A percentile compares a stretch with the other conserved stretches of the same genome.
Conservation (phyloP, 2,329 filamentous ascomycete species). For the Colletotrichum agaves region DNA sequence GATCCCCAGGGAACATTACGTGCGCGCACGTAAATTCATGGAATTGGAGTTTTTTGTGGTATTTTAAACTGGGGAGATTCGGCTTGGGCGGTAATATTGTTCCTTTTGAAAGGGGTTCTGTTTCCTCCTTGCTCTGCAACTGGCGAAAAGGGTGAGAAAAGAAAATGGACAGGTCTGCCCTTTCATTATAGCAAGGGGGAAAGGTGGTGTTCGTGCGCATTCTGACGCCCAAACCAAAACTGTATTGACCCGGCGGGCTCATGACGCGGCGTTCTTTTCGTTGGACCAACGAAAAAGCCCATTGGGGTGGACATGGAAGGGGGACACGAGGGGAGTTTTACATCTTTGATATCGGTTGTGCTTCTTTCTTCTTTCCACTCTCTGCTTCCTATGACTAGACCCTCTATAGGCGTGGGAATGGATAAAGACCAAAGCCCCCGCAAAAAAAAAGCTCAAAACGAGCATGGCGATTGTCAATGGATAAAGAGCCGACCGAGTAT, state of each 20-base stretch:
- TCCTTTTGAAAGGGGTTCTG: neutral
- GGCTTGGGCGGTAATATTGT: neutral
- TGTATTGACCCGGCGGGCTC: constrained; percentile 15
- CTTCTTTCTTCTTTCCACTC: too few species aligned
- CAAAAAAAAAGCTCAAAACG: neutral
- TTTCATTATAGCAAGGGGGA: neutral
- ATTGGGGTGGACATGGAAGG: neutral
- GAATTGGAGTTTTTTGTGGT: constrained; percentile 19
- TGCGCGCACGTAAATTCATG: constrained; percentile 7
- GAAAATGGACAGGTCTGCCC: constrained; percentile 24
- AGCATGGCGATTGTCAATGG: constrained; percentile 2
- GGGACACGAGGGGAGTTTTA: neutral
- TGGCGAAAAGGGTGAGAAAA: neutral
- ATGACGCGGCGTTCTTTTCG: constrained; percentile 29
- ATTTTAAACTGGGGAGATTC: neutral
- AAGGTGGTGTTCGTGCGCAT: constrained; percentile 16
- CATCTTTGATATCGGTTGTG: neutral
- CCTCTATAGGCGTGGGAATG: constrained; percentile 1
- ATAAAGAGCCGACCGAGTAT: neutral
- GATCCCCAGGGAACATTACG: neutral
- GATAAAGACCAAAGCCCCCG: constrained; percentile 6
- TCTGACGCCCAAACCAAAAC: constrained; percentile 21
- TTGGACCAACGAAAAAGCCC: neutral
- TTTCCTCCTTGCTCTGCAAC: neutral
- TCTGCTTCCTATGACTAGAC: neutral